Evolutionary conservation across 108 stramenopile genomes (phyloP), one percentile per base, ranked within the genome.

Genomic region (Conticribra weissflogii): DNA sequence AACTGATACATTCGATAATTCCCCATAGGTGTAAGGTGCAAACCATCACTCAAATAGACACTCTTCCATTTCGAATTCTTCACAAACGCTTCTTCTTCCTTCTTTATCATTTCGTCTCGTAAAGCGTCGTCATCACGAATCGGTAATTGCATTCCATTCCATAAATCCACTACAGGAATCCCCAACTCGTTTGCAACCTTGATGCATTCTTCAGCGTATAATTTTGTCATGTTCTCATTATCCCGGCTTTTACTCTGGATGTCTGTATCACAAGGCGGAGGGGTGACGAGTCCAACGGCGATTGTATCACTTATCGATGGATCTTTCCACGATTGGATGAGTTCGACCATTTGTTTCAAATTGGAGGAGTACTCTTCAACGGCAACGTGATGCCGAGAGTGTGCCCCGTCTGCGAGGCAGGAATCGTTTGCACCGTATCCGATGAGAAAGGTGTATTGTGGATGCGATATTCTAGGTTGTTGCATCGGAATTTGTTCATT

Each of bases 351-450:
- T 22, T 63, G 60, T 62, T 82, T 82, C 31, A 94, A 55, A 78
- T 94, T 94, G 48, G 44, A 41, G 50, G 78, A 16, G 62, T 83
- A 94, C 49, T 86, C 81, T 18, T 85, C 50, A 17, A 94, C 12
- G 25, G 87, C 84, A 3, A 94, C 85, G 66, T 94, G 88, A 51
- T 88, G 76, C 29, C 82, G 77, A 19, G 85, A 59, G 17, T 56
- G 55, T 2, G 56, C 31, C 46, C 73, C 73, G 21, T 34, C 19
- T 15, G 58, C 50, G 0, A 74, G 73, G 54, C 73, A 66, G 3
- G 73, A 83, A 77, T 94, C 93, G 68, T 94, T 94, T 62, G 93
- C 93, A 9, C 93, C 93, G 63, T 85, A 91, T 14, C 64, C 73
- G 21, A 74, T 74, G 27, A 74, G 56, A 41, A 74, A 66, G 27